Evolutionary conservation across 2,329 filamentous ascomycete genomes (phyloP).

Genomic region (Trichoderma endophyticum): DNA sequence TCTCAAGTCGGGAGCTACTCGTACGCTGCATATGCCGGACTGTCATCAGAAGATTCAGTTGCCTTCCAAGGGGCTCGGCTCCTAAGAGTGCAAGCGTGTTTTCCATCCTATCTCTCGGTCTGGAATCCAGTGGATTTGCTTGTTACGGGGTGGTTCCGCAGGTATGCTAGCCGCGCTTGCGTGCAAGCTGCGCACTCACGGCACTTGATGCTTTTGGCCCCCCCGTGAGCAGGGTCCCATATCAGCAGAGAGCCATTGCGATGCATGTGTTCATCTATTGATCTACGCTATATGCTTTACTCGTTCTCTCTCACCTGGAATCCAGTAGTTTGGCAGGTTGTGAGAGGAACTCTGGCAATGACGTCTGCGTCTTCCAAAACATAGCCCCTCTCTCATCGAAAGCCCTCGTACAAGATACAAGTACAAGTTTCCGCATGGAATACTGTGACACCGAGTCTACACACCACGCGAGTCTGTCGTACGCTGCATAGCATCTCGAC

Average conservation of each 20-base stretch:
- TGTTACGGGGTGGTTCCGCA: background rate
- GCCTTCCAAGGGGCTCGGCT: background rate
- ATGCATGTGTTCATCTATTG: background rate
- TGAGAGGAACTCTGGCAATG: background rate
- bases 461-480: constrained; percentile 16
- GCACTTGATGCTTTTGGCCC: background rate
- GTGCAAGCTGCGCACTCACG: background rate
- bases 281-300: background rate
- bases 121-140: background rate
- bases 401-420: constrained; percentile 6
- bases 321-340: background rate
- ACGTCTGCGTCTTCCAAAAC: background rate
- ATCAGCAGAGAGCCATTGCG: background rate
- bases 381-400: background rate
- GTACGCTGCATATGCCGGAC: background rate
- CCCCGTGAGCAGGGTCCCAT: background rate
- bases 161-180: background rate
- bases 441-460: constrained; percentile 2
- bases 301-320: background rate
- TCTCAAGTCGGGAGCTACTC: background rate
- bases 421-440: background rate
- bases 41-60: background rate
- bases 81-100: background rate
- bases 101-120: background rate
- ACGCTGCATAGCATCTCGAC: background rate